phyloP scores from a whole-genome alignment of 352 stramenopile species.

The Globisporangium okanoganense region DNA sequence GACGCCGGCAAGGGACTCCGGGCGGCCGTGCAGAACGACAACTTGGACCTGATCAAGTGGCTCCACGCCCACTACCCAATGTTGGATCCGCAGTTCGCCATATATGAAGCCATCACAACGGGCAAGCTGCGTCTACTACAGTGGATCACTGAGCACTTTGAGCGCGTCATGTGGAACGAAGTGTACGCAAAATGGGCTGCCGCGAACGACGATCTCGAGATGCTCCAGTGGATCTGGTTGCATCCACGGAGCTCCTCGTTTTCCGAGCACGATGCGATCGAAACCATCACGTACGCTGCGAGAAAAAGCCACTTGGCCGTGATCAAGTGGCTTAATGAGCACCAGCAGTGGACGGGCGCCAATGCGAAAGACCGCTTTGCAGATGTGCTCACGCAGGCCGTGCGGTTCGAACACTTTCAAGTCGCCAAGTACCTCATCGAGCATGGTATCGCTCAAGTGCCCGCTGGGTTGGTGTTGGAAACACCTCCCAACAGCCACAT shows the following conservation, averaged over 20 bases:
- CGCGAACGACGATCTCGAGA: background rate
- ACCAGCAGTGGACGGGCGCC: too few species aligned
- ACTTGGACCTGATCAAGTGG: background rate
- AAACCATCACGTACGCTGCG: background rate
- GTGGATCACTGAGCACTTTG: background rate
- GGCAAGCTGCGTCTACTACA: background rate
- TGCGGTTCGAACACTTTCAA: background rate
- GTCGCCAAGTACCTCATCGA: background rate
- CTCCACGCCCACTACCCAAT: background rate
- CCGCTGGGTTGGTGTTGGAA: too few species aligned
- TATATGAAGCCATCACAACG: background rate
- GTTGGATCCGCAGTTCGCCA: background rate
- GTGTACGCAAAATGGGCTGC: background rate
- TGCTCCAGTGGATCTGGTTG: background rate
- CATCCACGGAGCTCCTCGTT: background rate
- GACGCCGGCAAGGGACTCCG: background rate
- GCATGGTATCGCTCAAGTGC: too few species aligned
- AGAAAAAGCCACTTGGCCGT: background rate
- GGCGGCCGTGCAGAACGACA: background rate
- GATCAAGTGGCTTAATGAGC: background rate
- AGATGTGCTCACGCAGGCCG: background rate
- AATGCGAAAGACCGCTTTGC: background rate
- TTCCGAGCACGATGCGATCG: background rate
- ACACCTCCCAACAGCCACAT: too few species aligned
- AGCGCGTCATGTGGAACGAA: background rate